Percentiles rank a stretch among this genome's conserved stretches.
phyloP scores from a whole-genome alignment of 345 rosid genomes.

The Eucalyptus curtisii region DNA sequence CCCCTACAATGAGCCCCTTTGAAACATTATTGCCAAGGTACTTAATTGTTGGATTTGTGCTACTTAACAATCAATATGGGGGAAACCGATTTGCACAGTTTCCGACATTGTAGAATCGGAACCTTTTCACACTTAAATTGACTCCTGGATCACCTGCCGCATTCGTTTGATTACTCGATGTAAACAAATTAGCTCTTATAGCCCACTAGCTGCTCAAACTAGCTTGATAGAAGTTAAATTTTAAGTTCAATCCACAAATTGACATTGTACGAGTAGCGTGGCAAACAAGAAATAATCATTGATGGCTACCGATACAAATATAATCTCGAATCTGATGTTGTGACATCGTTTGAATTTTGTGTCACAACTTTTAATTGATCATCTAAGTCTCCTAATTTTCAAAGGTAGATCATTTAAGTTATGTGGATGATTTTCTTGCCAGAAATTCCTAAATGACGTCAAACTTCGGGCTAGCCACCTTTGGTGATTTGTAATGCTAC shows the following conservation, averaged over 20 bases:
- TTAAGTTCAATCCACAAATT: no score
- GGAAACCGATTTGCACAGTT: no score
- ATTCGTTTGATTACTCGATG: no score
- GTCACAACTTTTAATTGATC: not conserved
- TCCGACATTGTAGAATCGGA: no score
- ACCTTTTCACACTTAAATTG: no score
- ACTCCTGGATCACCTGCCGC: no score
- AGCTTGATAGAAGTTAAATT: not conserved
- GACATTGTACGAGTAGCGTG: no score
- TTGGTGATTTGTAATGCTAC: not conserved
- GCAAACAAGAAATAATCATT: not conserved
- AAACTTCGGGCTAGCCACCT: not conserved
- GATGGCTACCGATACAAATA: not conserved
- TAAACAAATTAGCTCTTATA: not conserved
- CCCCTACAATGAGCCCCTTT: no score
- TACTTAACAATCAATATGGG: no score
- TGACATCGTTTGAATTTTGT: no score
- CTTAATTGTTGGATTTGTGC: not conserved
- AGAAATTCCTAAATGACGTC: not conserved
- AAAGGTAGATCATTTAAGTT: not conserved
- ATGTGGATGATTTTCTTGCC: not conserved
- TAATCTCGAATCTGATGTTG: not conserved
- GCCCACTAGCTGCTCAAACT: not conserved
- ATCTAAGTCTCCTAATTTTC: not conserved
- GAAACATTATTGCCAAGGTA: not conserved